A percentile compares a stretch with the other conserved stretches of the same genome.
These are phyloP conservation scores for Saturnispora dispora DNA, from an alignment of 805 yeast species.

Conservation along the genomic window DNA sequence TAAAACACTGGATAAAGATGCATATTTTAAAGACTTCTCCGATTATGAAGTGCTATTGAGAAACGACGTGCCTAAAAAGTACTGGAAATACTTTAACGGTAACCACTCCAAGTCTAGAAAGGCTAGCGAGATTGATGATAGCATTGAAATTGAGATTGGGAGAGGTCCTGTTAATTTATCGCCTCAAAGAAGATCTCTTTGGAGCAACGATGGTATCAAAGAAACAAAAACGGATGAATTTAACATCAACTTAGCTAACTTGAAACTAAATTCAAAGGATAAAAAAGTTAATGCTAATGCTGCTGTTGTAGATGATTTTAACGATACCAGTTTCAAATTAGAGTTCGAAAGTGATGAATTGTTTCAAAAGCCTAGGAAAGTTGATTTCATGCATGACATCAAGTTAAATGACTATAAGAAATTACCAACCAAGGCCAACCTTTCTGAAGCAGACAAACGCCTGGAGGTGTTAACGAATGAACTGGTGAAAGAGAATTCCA, in stretches of 20 bases:
- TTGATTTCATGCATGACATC: neutral
- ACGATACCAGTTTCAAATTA: neutral
- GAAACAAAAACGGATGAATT: conserved; percentile 18
- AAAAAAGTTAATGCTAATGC: neutral
- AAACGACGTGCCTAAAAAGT: conserved; percentile 23
- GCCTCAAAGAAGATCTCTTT: conserved; percentile 6
- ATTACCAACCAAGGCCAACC: conserved; percentile 3
- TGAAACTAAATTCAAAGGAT: conserved; percentile 7
- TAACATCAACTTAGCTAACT: conserved; percentile 16
- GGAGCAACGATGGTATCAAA: conserved; percentile 17
- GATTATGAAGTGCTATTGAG: conserved; percentile 26
- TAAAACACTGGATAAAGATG: conserved; percentile 16
- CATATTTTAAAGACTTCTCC: conserved; percentile 18
- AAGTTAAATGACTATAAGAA: conserved; percentile 4
- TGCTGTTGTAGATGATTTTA: neutral
- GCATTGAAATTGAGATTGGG: conserved; percentile 22
- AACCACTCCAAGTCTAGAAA: neutral
- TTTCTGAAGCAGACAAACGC: conserved; percentile 11
- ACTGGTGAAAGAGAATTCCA: conserved; percentile 1
- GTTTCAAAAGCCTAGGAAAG: neutral
- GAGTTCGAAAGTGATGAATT: conserved; percentile 2
- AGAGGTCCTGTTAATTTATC: conserved; percentile 12
- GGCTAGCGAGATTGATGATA: conserved; percentile 3
- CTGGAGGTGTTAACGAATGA: conserved; percentile 7
- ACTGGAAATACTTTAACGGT: conserved; percentile 18